Evolutionary conservation across 140 eudicot genomes (phyloP).

Genomic region (Cichorium intybus): DNA sequence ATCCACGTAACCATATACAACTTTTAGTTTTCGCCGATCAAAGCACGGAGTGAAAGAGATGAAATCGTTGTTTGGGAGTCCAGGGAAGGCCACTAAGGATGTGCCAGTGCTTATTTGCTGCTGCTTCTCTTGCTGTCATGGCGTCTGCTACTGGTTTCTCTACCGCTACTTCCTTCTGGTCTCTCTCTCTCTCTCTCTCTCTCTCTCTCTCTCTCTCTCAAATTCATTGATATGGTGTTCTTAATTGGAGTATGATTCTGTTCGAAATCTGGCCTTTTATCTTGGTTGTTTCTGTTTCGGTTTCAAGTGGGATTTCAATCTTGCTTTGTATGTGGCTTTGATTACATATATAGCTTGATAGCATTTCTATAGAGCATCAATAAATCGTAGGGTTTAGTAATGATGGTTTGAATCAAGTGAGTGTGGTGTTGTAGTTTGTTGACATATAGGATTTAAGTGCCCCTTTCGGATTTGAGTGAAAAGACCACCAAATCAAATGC

Average conservation of each 20-base stretch:
- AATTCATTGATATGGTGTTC: neutral
- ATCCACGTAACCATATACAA: neutral
- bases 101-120: constrained; percentile 51
- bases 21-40: neutral
- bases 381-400: neutral
- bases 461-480: too few relatives aligned
- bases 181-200: neutral
- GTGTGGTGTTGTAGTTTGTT: too few relatives aligned
- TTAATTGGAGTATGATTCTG: neutral
- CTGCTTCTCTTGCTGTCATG: constrained; percentile 54
- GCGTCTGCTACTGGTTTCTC: constrained; percentile 48
- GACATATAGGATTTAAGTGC: too few relatives aligned
- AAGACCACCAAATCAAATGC: too few relatives aligned
- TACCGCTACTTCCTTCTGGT: constrained; percentile 55
- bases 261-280: neutral
- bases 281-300: neutral
- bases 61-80: constrained; percentile 58
- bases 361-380: neutral
- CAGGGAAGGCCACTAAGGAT: constrained; percentile 56
- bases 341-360: neutral
- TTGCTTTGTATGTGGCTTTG: neutral
- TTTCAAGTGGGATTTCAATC: neutral
- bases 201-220: too few relatives aligned
- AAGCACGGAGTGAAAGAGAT: constrained; percentile 19
- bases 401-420: too few relatives aligned